Evolutionary conservation across 108 stramenopile species (phyloP), one percentile per base, ranked within the genome.

Genomic region (Nitzschia palea): DNA sequence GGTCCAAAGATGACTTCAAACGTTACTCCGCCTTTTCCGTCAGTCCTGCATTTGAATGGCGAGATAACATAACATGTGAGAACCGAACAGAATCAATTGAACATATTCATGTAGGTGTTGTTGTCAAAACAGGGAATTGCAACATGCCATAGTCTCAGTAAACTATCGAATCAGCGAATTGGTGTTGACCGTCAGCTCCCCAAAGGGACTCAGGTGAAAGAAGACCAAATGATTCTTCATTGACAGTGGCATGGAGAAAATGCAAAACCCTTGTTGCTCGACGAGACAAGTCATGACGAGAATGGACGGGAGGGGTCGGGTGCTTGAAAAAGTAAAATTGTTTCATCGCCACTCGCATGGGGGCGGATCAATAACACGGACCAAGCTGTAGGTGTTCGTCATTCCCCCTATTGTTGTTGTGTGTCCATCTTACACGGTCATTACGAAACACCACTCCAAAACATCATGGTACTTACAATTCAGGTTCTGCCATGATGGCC

Each of bases 1-100:
- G 99, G 99, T 5, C 99, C 99, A 76, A 99, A 98, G 18, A 98
- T 48, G 14, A 98, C 94, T 53, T 98, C 97, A 68, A 99, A 99
- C 8, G 67, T 84, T 2, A 96, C 80, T 8, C 74, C 73, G 15
- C 83, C 83, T 42, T 79, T 74, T 36, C 64, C 69, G 42, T 71
- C 83, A 14, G 74, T 74, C 40, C 88, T 88, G 71, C 64, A 25
- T 12, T 48, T 43, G 22, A 54, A n/a, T n/a, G n/a, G 31, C 25
- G 65, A 55, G 20, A 51, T 12, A 27, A 55, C 58, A 53, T 44
- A 71, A 55, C 17, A 31, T 52, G 0, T 48, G 48, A 48, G 31
- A 27, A 17, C 10, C 32, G n/a, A 18, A 48, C 43, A 50, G 56
- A 10, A 55, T n/a, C 28, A 42, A 30, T 29, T 1, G n/a, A 44